Base-by-base conservation (phyloP, 2,329 filamentous ascomycete species). In the Neofusicoccum kwambonambiense region DNA sequence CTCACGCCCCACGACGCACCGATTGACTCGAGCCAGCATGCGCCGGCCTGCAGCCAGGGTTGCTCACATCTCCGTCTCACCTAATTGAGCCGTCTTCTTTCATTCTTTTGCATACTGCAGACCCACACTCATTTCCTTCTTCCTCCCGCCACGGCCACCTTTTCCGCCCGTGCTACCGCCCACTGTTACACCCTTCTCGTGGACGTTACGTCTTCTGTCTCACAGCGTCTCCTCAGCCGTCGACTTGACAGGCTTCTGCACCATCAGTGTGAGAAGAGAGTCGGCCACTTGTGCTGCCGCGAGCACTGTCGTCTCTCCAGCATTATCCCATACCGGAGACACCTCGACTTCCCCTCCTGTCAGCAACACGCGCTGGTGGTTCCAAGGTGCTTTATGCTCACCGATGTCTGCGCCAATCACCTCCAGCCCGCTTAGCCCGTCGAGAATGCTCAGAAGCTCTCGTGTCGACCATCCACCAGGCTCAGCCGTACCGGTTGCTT, bases 401-500 rank as follows among this genome's bases (percentile, higher is more conserved):
- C 80, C 78, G 41, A 88, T 81, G 74, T 88, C 86, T 6, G 83
- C 86, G 2, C 85, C 85, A 35, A 88, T 78, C 17, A 88, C 79
- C 60, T 87, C 81, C 54, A 88, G 68, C 0, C 85, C 85, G 45
- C 79, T 79, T n/a, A 89, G 76, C 0, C 85, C 85, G 68, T 87
- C 84, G 22, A 88, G 74, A 65, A 88, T 84, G 0, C 83, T 84
- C 45, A 86, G 74, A 27, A 88, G 74, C 69, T 88, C 86, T 42
- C 86, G 79, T 0, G 85, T 87, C 0, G 81, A 83, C 86, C 86
- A 88, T 3, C 86, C 86, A 51, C 86, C 86, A 1, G 85, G 84
- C 70, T 88, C 86, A 9, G 85, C 81, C 1, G 86, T 88, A 2
- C 86, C 86, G 0, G 86, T 88, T 8, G 79, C 84, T 76, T 71